Evolutionary conservation across 345 rosid genomes (phyloP).

Genomic region (Carallia brachiata): DNA sequence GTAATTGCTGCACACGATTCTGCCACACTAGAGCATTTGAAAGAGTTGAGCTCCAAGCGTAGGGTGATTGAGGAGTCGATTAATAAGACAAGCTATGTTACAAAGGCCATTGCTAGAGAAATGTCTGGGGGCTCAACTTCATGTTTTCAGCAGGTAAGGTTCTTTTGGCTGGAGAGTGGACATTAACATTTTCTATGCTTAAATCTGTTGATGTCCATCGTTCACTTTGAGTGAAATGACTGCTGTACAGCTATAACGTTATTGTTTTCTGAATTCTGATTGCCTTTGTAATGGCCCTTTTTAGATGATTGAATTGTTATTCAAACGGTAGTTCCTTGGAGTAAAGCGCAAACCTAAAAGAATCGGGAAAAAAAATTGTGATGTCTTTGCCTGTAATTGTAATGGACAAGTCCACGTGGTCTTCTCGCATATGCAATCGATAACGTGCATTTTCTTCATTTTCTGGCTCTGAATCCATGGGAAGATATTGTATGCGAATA

Average conservation of each 20-base stretch:
- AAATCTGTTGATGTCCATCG: not conserved
- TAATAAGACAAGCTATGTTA: slow-evolving; percentile 51
- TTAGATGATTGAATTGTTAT: not conserved
- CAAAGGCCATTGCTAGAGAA: slow-evolving; percentile 67
- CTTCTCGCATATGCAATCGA: not conserved
- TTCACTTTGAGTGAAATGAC: not conserved
- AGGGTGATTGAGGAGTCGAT: slow-evolving; percentile 60
- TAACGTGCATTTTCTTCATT: not conserved
- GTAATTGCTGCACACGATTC: slow-evolving; percentile 47
- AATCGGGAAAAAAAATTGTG: too few relatives aligned
- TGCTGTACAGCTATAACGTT: not conserved
- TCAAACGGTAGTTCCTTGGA: too few relatives aligned
- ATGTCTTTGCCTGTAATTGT: not conserved
- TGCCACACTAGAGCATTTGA: slow-evolving; percentile 51
- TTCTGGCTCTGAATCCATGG: not conserved
- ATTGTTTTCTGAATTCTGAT: not conserved
- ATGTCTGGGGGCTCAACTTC: slow-evolving; percentile 68
- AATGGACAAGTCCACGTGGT: not conserved
- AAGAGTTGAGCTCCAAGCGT: slow-evolving; percentile 65
- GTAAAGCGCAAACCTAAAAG: too few relatives aligned
- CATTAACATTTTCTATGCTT: not conserved
- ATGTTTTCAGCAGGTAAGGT: slow-evolving; percentile 47
- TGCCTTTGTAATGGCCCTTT: not conserved
- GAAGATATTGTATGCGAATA: not conserved
- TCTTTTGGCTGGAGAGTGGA: not conserved